These are phyloP conservation scores for Fraxinus greggii DNA, from an alignment of 305 asterid genomes.

Conservation along the genomic window DNA sequence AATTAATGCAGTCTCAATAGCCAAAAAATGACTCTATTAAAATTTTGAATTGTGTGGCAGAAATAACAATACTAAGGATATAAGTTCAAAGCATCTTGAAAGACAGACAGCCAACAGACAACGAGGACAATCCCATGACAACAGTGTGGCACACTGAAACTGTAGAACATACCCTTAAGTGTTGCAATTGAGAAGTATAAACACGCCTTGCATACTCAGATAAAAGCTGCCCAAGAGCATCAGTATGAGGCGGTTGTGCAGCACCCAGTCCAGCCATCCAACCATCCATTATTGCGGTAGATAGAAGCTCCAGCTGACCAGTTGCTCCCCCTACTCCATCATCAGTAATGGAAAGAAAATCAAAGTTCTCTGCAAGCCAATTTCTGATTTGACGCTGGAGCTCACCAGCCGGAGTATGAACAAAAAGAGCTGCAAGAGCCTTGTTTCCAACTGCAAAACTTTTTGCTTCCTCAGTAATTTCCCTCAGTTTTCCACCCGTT, in stretches of 20 bases:
- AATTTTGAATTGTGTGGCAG: background rate
- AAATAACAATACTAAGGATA: background rate
- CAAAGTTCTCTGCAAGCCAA: constrained; percentile 97
- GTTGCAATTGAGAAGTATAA: constrained; percentile 89
- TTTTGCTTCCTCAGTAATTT: constrained; percentile 97
- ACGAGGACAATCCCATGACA: background rate
- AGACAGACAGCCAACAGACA: background rate
- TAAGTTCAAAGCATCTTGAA: background rate
- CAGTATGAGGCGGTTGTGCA: constrained; percentile 85
- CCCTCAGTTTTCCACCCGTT: constrained; percentile 96
- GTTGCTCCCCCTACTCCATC: constrained; percentile 82
- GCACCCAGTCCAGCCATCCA: constrained; percentile 99
- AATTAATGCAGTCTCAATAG: background rate
- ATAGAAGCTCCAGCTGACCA: constrained; percentile 97
- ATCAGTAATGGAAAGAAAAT: constrained; percentile 84
- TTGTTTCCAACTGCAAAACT: constrained; percentile 77
- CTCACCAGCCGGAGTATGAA: constrained; percentile 99
- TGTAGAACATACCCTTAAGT: constrained; percentile 63
- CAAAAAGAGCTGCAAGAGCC: constrained; percentile 91
- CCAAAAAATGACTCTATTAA: background rate
- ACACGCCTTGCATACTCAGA: constrained; percentile 91
- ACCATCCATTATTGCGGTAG: constrained; percentile 99
- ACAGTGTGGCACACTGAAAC: background rate
- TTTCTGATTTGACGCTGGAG: constrained; percentile 96
- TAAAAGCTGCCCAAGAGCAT: constrained; percentile 97